Percentiles rank a stretch among this genome's conserved stretches.
Evolutionary conservation across 2,329 filamentous ascomycete genomes (phyloP).

Genomic region (Neonectria faginata): DNA sequence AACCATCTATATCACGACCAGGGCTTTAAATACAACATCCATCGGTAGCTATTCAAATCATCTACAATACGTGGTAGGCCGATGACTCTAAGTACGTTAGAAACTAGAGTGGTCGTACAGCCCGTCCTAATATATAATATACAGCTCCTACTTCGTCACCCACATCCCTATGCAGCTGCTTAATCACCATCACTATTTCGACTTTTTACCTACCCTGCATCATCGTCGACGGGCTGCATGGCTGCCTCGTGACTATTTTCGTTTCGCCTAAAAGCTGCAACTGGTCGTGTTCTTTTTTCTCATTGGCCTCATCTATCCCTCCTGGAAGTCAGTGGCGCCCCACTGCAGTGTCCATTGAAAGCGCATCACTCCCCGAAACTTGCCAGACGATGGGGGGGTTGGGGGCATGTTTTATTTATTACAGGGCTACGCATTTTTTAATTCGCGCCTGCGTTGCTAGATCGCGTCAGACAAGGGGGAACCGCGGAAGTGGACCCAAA

Average conservation of each 20-base stretch:
- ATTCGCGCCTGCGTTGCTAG: conserved; percentile 30
- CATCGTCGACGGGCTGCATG: too few relatives aligned
- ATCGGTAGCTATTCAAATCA: too few relatives aligned
- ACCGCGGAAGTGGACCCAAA: conserved; percentile 34
- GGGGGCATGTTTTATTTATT: conserved; percentile 33
- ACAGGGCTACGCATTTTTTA: conserved; percentile 31
- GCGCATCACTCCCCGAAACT: conserved; percentile 9
- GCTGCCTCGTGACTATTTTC: not conserved
- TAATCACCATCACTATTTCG: not conserved
- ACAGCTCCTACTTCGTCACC: not conserved
- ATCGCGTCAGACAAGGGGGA: conserved; percentile 44
- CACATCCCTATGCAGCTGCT: not conserved
- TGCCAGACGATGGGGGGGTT: conserved; percentile 27
- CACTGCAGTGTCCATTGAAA: not conserved
- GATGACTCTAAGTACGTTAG: too few relatives aligned
- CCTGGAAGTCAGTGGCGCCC: not conserved
- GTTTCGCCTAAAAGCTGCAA: not conserved
- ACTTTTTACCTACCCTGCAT: not conserved
- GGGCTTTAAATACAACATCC: too few relatives aligned
- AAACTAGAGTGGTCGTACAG: too few relatives aligned
- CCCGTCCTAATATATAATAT: not conserved
- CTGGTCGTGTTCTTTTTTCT: not conserved
- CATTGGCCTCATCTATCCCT: not conserved
- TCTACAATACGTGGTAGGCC: too few relatives aligned
- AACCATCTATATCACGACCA: too few relatives aligned